Evolutionary conservation across 352 stramenopile species (phyloP).

Genomic region (Pythium utonaiense): DNA sequence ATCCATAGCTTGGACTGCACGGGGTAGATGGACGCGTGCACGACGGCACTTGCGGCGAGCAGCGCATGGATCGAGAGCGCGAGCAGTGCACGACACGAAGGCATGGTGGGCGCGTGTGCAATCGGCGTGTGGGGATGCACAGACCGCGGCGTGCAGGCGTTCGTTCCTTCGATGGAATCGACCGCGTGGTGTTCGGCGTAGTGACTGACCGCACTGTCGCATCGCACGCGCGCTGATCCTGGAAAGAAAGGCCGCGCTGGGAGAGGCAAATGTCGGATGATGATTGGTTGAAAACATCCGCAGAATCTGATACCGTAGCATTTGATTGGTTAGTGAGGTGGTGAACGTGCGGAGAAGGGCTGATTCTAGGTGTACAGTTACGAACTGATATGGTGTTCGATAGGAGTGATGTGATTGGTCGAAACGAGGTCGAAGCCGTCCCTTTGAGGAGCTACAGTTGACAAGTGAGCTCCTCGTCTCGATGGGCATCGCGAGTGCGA

Average conservation of each 20-base stretch:
- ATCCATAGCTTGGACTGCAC: slow-evolving; percentile 72
- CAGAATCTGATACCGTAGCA: not conserved
- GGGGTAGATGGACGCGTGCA: slow-evolving; percentile 62
- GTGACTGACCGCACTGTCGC: not conserved
- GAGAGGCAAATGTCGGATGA: too few species aligned
- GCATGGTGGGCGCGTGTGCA: not conserved
- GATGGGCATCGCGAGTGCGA: not conserved
- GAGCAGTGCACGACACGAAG: slow-evolving; percentile 5
- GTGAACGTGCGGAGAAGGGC: not conserved
- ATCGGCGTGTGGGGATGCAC: not conserved
- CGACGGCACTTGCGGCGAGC: not conserved
- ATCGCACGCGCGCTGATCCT: not conserved
- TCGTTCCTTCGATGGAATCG: not conserved
- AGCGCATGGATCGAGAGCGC: slow-evolving; percentile 5
- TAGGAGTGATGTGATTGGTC: slow-evolving; percentile 14
- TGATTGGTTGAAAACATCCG: not conserved
- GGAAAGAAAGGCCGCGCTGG: not conserved
- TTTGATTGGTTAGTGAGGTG: not conserved
- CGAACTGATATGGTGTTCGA: not conserved
- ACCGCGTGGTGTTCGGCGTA: not conserved
- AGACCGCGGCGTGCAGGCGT: not conserved
- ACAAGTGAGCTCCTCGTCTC: slow-evolving; percentile 8
- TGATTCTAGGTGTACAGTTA: not conserved
- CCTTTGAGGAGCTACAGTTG: slow-evolving; percentile 17
- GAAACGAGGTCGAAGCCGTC: slow-evolving; percentile 1